Conservation (phyloP, 176 grass and related monocot species). For the Rhynchospora pubera region DNA sequence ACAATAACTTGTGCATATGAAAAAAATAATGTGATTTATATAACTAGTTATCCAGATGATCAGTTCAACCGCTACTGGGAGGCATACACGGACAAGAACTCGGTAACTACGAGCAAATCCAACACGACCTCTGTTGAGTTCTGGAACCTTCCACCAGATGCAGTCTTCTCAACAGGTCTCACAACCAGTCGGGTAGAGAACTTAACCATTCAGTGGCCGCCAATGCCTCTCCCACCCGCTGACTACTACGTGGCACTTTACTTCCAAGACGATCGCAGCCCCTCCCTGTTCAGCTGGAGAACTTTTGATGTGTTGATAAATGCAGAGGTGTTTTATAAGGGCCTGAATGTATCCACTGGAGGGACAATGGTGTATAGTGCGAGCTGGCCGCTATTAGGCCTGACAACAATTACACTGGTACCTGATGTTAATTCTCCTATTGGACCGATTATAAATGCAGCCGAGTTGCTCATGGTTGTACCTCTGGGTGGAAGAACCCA, state of each 20-base stretch:
- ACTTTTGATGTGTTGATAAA: conserved; percentile 72
- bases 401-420: conserved; percentile 52
- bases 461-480: conserved; percentile 64
- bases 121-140: conserved; percentile 41
- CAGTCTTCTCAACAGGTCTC: conserved; percentile 43
- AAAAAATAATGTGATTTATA: conserved; percentile 19
- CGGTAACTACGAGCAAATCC: conserved; percentile 41
- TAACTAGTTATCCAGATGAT: conserved; percentile 51
- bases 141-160: conserved; percentile 73
- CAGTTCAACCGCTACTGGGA: conserved; percentile 79
- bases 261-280: conserved; percentile 70
- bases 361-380: conserved; percentile 49
- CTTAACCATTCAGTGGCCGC: conserved; percentile 58
- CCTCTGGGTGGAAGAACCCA: conserved; percentile 67
- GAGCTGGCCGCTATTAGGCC: conserved; percentile 52
- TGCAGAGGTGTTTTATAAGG: conserved; percentile 45
- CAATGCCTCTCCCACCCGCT: conserved; percentile 44
- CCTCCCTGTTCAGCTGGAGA: conserved; percentile 57
- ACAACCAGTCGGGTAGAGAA: conserved; percentile 35
- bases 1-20: background rate
- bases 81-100: conserved; percentile 38
- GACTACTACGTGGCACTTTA: conserved; percentile 85
- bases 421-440: conserved; percentile 45
- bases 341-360: conserved; percentile 66
- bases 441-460: conserved; percentile 88